phyloP scores from a whole-genome alignment of 164 flowering plant genomes.

The Tetracentron sinense region DNA sequence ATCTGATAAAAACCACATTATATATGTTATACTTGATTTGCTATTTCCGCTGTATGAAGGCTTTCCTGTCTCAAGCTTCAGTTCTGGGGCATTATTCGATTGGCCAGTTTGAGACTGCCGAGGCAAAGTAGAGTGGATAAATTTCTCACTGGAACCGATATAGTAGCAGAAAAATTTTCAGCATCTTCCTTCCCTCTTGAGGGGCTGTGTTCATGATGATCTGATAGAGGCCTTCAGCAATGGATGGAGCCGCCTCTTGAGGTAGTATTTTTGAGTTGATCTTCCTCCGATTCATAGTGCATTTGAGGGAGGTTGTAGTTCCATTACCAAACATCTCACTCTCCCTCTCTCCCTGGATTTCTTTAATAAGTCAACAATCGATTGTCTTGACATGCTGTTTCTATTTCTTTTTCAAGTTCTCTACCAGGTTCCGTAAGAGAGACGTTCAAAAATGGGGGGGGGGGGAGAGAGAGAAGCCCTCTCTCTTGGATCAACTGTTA shows the following conservation, averaged over 20 bases:
- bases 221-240: constrained; percentile 53
- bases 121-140: constrained; percentile 53
- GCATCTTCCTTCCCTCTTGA: constrained; percentile 68
- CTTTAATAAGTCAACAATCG: too few relatives aligned
- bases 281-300: constrained; percentile 57
- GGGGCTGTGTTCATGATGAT: constrained; percentile 58
- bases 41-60: constrained; percentile 16
- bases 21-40: too few relatives aligned
- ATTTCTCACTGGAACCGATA: constrained; percentile 69
- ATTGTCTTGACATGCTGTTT: too few relatives aligned
- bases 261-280: constrained; percentile 71
- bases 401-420: too few relatives aligned
- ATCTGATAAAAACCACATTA: too few relatives aligned
- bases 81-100: constrained; percentile 12
- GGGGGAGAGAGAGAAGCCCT: too few relatives aligned
- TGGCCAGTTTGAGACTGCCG: constrained; percentile 40
- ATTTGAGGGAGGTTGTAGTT: too few relatives aligned
- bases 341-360: too few relatives aligned
- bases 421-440: too few relatives aligned
- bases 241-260: constrained; percentile 53
- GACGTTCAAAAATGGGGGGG: too few relatives aligned
- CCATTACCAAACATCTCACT: too few relatives aligned
- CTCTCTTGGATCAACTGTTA: too few relatives aligned
- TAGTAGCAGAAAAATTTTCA: constrained; percentile 63
- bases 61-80: constrained; percentile 24